Evolutionary conservation across 148 eudicot genomes (phyloP), one percentile per base, ranked within the genome.

Genomic region (Diospyros kaki): DNA sequence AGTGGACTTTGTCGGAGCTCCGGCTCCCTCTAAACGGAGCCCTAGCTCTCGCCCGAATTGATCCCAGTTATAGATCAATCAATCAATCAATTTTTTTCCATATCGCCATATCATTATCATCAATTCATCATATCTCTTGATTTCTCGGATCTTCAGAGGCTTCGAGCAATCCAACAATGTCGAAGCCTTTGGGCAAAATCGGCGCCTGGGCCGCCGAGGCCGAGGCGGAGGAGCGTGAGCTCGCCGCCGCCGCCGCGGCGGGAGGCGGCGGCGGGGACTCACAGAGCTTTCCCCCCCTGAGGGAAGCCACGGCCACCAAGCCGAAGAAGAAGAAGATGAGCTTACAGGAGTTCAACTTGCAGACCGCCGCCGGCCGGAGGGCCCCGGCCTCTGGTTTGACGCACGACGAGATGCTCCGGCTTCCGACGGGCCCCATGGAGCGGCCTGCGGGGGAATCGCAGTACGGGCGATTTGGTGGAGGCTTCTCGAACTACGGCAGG

Each of bases 131-230:
- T 48, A 4, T 48, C 52, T 11, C 9, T 39, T 10, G 3, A 50
- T 51, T 62, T 63, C n/a, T 59, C 28, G 14, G 78, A 76, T 69
- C 59, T 76, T 40, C 6, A 9, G 67, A 9, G 40, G 9, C 28
- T 28, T 28, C 28, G 28, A 28, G 28, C 28, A 28, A 28, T 28
- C 28, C 74, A 68, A 42, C 4, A 81, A 82, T 86, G 93, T 77
- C 91, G 79, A 89, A 87, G 69, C 83, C 93, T 50, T 89, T 89
- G 93, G 88, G 87, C 28, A 67, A 63, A 1, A 80, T 90, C 86
- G 94, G 94, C 78, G 84, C 84, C 11, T 90, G 94, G 94, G 94
- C 94, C 13, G 94, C 86, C 51, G 91, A 90, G 15, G 94, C 77
- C 28, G 94, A 87, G 54, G 88, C 81, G 14, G 91, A 86, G 66